Evolutionary conservation across 164 flowering plant species (phyloP).

Genomic region (Nelumbo lutea): DNA sequence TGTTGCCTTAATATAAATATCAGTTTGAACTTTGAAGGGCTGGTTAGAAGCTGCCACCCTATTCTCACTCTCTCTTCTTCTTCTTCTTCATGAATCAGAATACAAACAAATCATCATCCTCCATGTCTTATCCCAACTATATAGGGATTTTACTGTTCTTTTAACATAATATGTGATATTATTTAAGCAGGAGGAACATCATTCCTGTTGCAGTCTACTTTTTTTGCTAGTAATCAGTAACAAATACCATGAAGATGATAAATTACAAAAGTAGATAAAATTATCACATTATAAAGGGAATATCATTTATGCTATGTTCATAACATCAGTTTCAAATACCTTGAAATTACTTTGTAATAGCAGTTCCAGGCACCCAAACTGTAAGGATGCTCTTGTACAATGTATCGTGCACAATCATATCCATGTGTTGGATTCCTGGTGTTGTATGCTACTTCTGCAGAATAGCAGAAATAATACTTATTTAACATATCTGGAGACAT

Average conservation of each 20-base stretch:
- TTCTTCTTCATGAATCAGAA: too few species aligned
- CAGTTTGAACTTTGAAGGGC: too few species aligned
- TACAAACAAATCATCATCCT: too few species aligned
- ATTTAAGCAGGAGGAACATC: too few species aligned
- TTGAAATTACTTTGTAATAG: constrained; percentile 65
- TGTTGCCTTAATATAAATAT: too few species aligned
- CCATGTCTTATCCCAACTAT: too few species aligned
- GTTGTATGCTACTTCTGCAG: constrained; percentile 59
- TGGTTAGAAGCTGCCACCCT: too few species aligned
- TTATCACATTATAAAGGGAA: neutral
- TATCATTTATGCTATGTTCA: neutral
- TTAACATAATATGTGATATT: too few species aligned
- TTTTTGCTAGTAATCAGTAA: too few species aligned
- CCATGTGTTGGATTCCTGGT: constrained; percentile 60
- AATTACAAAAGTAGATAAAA: neutral
- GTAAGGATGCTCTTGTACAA: constrained; percentile 66
- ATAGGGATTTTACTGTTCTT: too few species aligned
- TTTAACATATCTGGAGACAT: neutral
- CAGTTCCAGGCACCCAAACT: constrained; percentile 86
- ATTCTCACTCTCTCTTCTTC: too few species aligned
- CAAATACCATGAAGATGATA: neutral
- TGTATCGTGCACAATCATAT: constrained; percentile 48
- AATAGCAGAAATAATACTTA: neutral
- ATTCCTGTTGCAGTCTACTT: too few species aligned
- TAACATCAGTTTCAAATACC: constrained; percentile 27